phyloP scores from a whole-genome alignment of 2,329 filamentous ascomycete species.

The Aspergillus fijiensis region DNA sequence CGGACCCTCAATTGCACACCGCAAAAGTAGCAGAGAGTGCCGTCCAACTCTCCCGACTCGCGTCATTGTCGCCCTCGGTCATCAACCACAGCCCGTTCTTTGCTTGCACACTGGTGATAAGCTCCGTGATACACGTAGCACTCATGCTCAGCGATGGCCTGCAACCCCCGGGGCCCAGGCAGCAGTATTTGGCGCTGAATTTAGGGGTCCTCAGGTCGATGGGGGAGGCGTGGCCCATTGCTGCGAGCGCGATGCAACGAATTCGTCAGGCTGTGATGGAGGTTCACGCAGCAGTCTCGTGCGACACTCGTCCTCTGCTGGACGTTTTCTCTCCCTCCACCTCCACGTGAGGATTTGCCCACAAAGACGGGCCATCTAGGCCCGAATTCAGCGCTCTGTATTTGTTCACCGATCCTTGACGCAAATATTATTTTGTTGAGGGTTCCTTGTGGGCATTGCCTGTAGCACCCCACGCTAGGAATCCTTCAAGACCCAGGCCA shows the following conservation, averaged over 20 bases:
- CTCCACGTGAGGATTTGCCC: not conserved
- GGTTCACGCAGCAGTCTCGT: not conserved
- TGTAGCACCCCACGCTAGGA: no score
- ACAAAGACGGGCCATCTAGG: no score
- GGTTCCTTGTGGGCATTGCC: no score
- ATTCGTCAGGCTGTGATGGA: conserved; percentile 1
- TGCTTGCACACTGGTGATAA: conserved; percentile 8
- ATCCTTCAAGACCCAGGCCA: no score
- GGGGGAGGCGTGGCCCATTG: conserved; percentile 8
- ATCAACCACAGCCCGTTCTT: conserved; percentile 9
- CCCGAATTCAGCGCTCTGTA: no score
- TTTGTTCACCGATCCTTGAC: no score
- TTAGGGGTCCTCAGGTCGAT: conserved; percentile 9
- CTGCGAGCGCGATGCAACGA: not conserved
- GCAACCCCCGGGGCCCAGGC: not conserved
- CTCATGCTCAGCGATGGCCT: not conserved
- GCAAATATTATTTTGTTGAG: no score
- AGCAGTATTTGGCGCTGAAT: conserved; percentile 6
- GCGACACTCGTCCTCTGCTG: not conserved
- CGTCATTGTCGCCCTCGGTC: conserved; percentile 1
- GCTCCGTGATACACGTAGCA: conserved; percentile 11
- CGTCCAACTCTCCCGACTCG: conserved; percentile 3
- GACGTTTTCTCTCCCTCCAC: not conserved
- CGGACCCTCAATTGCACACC: conserved; percentile 3
- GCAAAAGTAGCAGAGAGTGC: not conserved